Base-by-base conservation (phyloP, 805 yeast species). In the Dipodascus albidus region DNA sequence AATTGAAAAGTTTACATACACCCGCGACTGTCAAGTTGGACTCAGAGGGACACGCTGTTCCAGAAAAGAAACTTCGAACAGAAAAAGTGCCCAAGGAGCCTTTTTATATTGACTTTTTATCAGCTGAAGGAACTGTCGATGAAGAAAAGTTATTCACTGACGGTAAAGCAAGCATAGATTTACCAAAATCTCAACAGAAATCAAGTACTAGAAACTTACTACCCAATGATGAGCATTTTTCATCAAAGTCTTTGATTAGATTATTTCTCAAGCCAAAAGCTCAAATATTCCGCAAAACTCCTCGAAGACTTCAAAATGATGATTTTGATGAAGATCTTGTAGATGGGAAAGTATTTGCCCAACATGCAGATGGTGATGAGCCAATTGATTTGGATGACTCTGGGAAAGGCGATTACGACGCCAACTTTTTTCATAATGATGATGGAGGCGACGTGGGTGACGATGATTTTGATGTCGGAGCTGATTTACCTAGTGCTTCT, bases 161-260 rank as follows among this genome's bases (percentile, higher is more conserved):
- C 15, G 72, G 73, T 11, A 67, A 64, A 6, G 57, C 71, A 2
- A 62, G 68, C 19, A 67, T 76, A 22, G 72, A 71, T 48, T 58
- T 78, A 35, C 74, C 82, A 2, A 68, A 71, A 52, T 63, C 71
- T 3, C 70, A 71, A 49, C 64, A 75, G 63, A 62, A 64, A 11
- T 69, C 76, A 2, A 70, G 69, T 2, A 66, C 73, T 38, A 72
- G 72, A 50, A 76, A 78, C 60, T 64, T 80, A 48, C 68, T 87
- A 4, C 96, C 96, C 0, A 83, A 81, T 58, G 96, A 87, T 65
- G 72, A 78, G 57, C 82, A 78, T 57, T 87, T 85, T 66, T 77
- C 83, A 3, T 81, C 96, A 0, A 78, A 78, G 50, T 76, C 80
- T 54, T 74, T 91, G 53, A 77, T 85, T 6, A 77, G 76, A 54